Percentiles rank a stretch among this genome's conserved stretches.
These are phyloP conservation scores for Rhizopogon vulgaris DNA, from an alignment of 768 basidiomycete species.

Conservation along the genomic window DNA sequence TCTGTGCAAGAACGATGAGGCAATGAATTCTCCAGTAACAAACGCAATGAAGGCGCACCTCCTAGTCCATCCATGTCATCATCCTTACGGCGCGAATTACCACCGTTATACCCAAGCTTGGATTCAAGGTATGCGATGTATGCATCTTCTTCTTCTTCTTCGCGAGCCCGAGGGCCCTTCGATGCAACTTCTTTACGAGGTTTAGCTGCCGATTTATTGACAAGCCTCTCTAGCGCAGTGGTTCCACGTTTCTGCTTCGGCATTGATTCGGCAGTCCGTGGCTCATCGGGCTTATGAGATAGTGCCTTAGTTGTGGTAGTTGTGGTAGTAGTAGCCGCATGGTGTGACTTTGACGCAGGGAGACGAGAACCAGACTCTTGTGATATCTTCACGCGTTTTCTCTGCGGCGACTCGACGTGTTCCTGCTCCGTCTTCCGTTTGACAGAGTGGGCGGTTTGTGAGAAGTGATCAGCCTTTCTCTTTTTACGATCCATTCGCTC, in stretches of 20 bases:
- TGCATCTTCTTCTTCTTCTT: slow-evolving; percentile 68
- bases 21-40: neutral
- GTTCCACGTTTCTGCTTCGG: slow-evolving; percentile 10
- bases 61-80: slow-evolving; percentile 77
- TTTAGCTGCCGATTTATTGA: slow-evolving; percentile 10
- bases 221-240: slow-evolving; percentile 32
- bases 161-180: slow-evolving; percentile 24
- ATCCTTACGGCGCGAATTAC: slow-evolving; percentile 35
- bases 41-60: slow-evolving; percentile 41
- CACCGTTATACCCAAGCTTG: slow-evolving; percentile 54
- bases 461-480: slow-evolving; percentile 57
- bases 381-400: slow-evolving; percentile 39
- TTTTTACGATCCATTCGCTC: slow-evolving; percentile 54
- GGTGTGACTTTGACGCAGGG: no score
- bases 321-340: no score
- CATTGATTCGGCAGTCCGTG: neutral
- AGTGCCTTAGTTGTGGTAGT: neutral
- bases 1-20: slow-evolving; percentile 28
- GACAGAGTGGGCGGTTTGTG: slow-evolving; percentile 17
- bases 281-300: neutral
- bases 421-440: slow-evolving; percentile 39
- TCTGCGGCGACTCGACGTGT: slow-evolving; percentile 37
- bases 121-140: slow-evolving; percentile 83
- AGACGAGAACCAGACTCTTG: neutral
- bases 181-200: neutral